Percentiles rank a stretch among this genome's conserved stretches.
Evolutionary conservation across 1,284 basidiomycete species (phyloP).

Genomic region (Marasmius fiardii): DNA sequence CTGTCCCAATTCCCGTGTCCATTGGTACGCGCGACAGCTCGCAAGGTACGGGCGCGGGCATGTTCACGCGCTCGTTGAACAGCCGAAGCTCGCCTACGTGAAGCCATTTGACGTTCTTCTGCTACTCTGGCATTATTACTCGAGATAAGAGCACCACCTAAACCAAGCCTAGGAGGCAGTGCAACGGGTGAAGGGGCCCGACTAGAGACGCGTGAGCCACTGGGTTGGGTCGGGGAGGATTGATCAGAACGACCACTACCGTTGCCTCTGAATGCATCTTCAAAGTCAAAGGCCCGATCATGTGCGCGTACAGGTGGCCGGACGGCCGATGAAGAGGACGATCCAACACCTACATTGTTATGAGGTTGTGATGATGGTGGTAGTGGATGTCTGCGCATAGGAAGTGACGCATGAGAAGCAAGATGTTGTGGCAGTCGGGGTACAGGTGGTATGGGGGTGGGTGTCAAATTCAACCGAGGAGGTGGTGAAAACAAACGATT

Average conservation of each 20-base stretch:
- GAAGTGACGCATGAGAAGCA: slow-evolving; percentile 2
- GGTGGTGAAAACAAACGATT: slow-evolving; percentile 5
- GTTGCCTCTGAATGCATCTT: slow-evolving; percentile 19
- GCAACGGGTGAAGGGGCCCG: slow-evolving; percentile 13
- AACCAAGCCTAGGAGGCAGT: slow-evolving; percentile 28
- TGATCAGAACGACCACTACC: not conserved
- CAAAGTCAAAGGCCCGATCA: slow-evolving; percentile 42
- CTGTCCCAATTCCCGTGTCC: not conserved
- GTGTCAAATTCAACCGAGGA: not conserved
- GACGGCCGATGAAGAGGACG: slow-evolving; percentile 5
- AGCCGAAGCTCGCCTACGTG: slow-evolving; percentile 10
- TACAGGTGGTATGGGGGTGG: slow-evolving; percentile 9
- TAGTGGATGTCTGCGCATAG: slow-evolving; percentile 21
- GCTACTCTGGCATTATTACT: slow-evolving; percentile 29
- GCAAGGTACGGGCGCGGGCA: slow-evolving; percentile 8
- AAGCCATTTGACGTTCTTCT: slow-evolving; percentile 16
- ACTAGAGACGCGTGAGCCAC: slow-evolving; percentile 4
- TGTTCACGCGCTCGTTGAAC: slow-evolving; percentile 3
- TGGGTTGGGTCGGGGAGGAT: not conserved
- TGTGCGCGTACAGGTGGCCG: slow-evolving; percentile 37
- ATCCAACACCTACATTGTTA: no score
- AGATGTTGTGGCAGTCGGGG: slow-evolving; percentile 5
- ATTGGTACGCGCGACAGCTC: not conserved
- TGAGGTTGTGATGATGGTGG: slow-evolving; percentile 5
- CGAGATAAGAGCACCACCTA: slow-evolving; percentile 67